These are phyloP conservation scores for Metarhizium album DNA, from an alignment of 2,329 filamentous ascomycete species.

Conservation along the genomic window DNA sequence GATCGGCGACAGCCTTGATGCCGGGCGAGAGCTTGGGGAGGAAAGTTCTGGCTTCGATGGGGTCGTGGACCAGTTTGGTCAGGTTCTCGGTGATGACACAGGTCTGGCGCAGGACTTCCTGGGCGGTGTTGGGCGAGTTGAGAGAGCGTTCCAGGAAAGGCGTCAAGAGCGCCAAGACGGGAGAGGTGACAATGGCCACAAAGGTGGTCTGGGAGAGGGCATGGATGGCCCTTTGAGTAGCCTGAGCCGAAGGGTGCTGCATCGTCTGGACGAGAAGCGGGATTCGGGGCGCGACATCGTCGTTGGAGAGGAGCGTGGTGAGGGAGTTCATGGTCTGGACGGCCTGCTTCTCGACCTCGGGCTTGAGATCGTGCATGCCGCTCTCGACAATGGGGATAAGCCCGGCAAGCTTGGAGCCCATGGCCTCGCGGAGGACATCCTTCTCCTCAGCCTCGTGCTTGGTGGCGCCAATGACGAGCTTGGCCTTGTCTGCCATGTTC, in stretches of 20 bases:
- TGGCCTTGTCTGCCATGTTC: conserved; percentile 89
- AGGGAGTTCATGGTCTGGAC: conserved; percentile 84
- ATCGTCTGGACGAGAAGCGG: conserved; percentile 89
- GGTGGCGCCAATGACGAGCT: conserved; percentile 66
- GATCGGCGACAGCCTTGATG: conserved; percentile 77
- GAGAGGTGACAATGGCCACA: conserved; percentile 89
- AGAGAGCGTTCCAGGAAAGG: conserved; percentile 89
- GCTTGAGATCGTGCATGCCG: conserved; percentile 94
- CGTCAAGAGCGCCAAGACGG: conserved; percentile 86
- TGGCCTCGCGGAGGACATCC: conserved; percentile 78
- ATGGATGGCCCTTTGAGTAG: conserved; percentile 90
- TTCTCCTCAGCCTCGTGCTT: conserved; percentile 80
- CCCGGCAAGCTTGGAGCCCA: conserved; percentile 78
- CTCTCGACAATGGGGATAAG: conserved; percentile 85
- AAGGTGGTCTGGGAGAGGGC: conserved; percentile 97
- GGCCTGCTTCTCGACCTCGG: conserved; percentile 81
- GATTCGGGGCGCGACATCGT: conserved; percentile 88
- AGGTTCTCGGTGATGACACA: conserved; percentile 96
- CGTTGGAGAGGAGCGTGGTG: conserved; percentile 84
- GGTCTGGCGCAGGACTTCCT: conserved; percentile 91
- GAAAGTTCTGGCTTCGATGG: conserved; percentile 88
- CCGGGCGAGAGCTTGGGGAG: conserved; percentile 89
- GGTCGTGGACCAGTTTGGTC: conserved; percentile 94
- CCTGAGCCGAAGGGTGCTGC: conserved; percentile 83
- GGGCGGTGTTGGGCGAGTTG: conserved; percentile 80